Evolutionary conservation across 176 grass and related monocot genomes (phyloP).

Genomic region (Oryza rufipogon): DNA sequence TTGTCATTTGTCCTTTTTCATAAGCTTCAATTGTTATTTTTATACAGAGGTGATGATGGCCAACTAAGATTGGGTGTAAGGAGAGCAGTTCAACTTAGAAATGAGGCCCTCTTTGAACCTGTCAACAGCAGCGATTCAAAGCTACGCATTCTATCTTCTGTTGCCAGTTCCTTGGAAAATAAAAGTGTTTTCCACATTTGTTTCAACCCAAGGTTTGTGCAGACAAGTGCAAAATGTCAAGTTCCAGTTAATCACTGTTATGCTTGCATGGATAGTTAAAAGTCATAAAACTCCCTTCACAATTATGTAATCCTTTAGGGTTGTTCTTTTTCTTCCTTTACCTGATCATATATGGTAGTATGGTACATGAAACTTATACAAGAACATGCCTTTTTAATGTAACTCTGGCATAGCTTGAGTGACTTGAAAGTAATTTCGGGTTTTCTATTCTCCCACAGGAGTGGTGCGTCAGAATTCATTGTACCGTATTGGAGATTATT

Average conservation of each 20-base stretch:
- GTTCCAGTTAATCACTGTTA: neutral
- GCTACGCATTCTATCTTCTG: constrained; percentile 45
- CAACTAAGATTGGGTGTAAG: constrained; percentile 92
- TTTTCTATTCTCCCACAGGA: constrained; percentile 45
- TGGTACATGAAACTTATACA: neutral
- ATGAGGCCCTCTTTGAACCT: constrained; percentile 48
- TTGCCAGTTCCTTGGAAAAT: constrained; percentile 55
- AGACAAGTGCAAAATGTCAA: neutral
- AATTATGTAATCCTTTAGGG: constrained; percentile 12
- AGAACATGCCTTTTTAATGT: neutral
- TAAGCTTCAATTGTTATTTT: neutral
- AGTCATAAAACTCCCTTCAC: neutral
- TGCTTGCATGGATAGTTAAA: neutral
- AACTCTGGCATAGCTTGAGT: neutral
- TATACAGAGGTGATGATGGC: constrained; percentile 73
- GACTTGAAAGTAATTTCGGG: constrained; percentile 12
- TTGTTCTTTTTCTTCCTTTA: neutral
- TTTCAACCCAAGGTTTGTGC: constrained; percentile 84
- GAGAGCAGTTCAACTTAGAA: constrained; percentile 77
- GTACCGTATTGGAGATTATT: constrained; percentile 72
- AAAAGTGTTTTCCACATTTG: constrained; percentile 68
- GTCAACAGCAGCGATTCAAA: constrained; percentile 50
- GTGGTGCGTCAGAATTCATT: constrained; percentile 81
- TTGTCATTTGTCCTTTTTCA: neutral
- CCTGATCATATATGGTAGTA: neutral